Conservation (phyloP, 2,329 filamentous ascomycete species). For the Ophiosphaerella herpotricha region DNA sequence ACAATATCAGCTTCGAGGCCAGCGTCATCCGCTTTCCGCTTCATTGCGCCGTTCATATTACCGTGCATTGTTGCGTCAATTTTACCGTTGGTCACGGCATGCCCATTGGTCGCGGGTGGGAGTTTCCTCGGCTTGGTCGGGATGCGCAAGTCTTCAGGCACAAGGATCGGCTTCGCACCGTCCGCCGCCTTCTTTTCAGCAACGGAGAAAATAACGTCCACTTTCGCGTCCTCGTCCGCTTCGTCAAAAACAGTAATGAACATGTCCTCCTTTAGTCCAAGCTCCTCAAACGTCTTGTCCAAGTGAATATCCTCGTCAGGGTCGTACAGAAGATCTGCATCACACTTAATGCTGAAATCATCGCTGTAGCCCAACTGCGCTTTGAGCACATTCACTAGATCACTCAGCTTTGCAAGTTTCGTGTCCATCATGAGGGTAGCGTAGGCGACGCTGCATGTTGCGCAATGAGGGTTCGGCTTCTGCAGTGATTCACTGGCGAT, state of each 20-base stretch:
- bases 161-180: slow-evolving; percentile 61
- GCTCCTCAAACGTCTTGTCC: slow-evolving; percentile 74
- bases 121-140: slow-evolving; percentile 52
- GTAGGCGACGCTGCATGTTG: slow-evolving; percentile 78
- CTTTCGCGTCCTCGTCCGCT: slow-evolving; percentile 74
- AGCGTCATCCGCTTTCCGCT: slow-evolving; percentile 52
- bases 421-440: slow-evolving; percentile 70
- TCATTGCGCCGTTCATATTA: slow-evolving; percentile 31
- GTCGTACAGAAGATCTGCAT: slow-evolving; percentile 78
- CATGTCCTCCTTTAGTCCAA: slow-evolving; percentile 73
- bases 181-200: slow-evolving; percentile 56
- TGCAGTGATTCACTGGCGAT: slow-evolving; percentile 61
- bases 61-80: slow-evolving; percentile 3
- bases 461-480: slow-evolving; percentile 78
- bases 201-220: slow-evolving; percentile 78
- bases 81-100: slow-evolving; percentile 21
- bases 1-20: slow-evolving; percentile 43
- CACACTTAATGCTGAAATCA: slow-evolving; percentile 78
- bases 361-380: slow-evolving; percentile 75
- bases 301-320: slow-evolving; percentile 87
- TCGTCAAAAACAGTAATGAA: slow-evolving; percentile 86
- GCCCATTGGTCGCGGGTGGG: slow-evolving; percentile 32
- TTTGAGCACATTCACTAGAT: slow-evolving; percentile 79
- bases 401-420: slow-evolving; percentile 72
- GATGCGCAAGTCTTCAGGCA: slow-evolving; percentile 52